These are phyloP conservation scores for Ceriops decandra DNA, from an alignment of 345 rosid genomes.

Conservation along the genomic window DNA sequence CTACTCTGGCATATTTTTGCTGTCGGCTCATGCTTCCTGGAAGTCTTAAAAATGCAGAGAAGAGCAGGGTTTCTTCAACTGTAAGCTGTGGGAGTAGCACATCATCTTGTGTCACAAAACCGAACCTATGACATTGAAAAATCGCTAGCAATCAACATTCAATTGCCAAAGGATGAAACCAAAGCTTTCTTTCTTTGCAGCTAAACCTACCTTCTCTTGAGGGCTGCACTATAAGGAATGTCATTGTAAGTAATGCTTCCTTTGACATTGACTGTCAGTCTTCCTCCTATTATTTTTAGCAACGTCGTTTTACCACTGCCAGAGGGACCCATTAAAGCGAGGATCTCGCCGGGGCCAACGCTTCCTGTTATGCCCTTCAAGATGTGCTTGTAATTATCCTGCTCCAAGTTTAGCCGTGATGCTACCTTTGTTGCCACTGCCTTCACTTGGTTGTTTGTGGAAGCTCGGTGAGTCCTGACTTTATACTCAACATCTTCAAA, in stretches of 20 bases:
- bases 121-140: slow-evolving; percentile 47
- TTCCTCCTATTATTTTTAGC: slow-evolving; percentile 83
- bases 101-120: slow-evolving; percentile 96
- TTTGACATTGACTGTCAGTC: slow-evolving; percentile 59
- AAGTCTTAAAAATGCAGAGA: slow-evolving; percentile 85
- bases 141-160: not conserved
- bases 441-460: slow-evolving; percentile 51
- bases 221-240: slow-evolving; percentile 57
- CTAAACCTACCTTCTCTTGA: slow-evolving; percentile 62
- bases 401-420: slow-evolving; percentile 47
- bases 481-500: slow-evolving; percentile 84
- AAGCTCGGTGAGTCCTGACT: slow-evolving; percentile 46
- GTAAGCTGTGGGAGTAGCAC: slow-evolving; percentile 89
- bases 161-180: not conserved
- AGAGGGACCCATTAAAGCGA: slow-evolving; percentile 96
- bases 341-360: slow-evolving; percentile 86
- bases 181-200: not conserved
- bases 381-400: slow-evolving; percentile 67
- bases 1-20: slow-evolving; percentile 71
- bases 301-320: slow-evolving; percentile 97
- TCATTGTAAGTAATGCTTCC: slow-evolving; percentile 84
- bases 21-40: slow-evolving; percentile 74
- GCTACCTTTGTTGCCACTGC: slow-evolving; percentile 66
- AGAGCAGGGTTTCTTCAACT: slow-evolving; percentile 83
- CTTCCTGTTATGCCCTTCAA: slow-evolving; percentile 87